Conservation (phyloP, 1,284 basidiomycete species). For the Sanguinoderma infundibulare region DNA sequence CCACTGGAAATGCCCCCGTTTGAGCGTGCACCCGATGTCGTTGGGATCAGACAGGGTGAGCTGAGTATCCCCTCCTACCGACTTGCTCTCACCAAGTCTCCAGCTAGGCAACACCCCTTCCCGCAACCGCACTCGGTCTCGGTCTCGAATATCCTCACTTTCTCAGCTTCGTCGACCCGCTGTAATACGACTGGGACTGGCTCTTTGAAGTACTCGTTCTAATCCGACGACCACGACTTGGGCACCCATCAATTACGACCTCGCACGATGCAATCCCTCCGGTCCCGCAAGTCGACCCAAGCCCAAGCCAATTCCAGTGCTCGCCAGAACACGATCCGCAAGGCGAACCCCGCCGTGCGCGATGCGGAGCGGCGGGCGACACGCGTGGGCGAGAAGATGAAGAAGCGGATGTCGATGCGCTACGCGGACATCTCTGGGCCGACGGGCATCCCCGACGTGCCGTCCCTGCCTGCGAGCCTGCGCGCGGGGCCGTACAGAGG, state of each 20-base stretch:
- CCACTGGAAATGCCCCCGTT: too few species aligned
- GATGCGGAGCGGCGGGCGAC: constrained; percentile 56
- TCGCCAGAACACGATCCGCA: constrained; percentile 25
- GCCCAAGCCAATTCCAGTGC: constrained; percentile 33
- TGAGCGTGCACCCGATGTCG: too few species aligned
- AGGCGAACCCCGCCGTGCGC: constrained; percentile 20
- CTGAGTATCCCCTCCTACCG: not conserved
- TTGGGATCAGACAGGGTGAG: too few species aligned
- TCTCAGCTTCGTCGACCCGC: too few species aligned
- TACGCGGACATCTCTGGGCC: constrained; percentile 83
- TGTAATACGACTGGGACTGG: too few species aligned
- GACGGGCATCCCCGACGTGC: constrained; percentile 62
- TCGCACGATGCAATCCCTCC: constrained; percentile 64
- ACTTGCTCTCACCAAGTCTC: too few species aligned
- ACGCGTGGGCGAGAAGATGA: constrained; percentile 90
- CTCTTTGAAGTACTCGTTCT: too few species aligned
- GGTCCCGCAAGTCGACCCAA: constrained; percentile 59
- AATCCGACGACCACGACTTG: too few species aligned
- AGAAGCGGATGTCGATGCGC: constrained; percentile 90
- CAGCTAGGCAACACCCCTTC: not conserved
- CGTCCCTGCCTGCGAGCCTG: constrained; percentile 41
- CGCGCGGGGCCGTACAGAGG: constrained; percentile 26
- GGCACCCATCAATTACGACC: too few species aligned
- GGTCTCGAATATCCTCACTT: too few species aligned
- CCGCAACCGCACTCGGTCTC: too few species aligned